phyloP scores from a whole-genome alignment of 345 rosid genomes.

The Pugionium dolabratum region DNA sequence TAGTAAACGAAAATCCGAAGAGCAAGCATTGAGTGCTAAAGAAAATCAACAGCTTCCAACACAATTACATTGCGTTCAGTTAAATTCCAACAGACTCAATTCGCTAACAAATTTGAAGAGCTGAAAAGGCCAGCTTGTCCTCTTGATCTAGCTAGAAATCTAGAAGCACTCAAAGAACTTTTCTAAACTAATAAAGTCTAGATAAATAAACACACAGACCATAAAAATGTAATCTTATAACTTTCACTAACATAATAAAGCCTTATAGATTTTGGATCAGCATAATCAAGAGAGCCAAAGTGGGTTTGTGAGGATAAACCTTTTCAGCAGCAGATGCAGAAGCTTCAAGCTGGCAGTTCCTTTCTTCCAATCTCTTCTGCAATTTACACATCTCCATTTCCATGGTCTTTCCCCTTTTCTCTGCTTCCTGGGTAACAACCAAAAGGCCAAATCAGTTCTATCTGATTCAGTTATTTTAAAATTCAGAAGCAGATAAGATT shows the following conservation, averaged over 20 bases:
- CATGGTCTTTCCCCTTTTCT: slow-evolving; percentile 62
- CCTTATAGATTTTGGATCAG: background rate
- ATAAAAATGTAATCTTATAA: background rate
- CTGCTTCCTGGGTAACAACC: slow-evolving; percentile 64
- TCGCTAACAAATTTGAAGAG: too few species aligned
- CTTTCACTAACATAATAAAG: background rate
- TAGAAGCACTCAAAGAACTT: background rate
- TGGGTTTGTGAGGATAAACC: slow-evolving; percentile 46
- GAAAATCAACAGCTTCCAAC: background rate
- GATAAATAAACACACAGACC: background rate
- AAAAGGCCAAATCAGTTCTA: slow-evolving; percentile 23
- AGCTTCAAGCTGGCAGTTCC: slow-evolving; percentile 60
- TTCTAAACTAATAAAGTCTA: too few species aligned
- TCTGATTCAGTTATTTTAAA: slow-evolving; percentile 2
- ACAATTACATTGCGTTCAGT: too few species aligned
- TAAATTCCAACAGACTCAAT: too few species aligned
- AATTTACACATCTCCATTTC: slow-evolving; percentile 59
- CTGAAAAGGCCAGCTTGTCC: too few species aligned
- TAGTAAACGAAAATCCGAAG: background rate
- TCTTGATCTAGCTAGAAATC: slow-evolving; percentile 3
- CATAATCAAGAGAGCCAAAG: background rate
- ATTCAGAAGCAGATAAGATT: background rate
- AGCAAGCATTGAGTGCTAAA: background rate
- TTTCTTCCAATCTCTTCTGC: slow-evolving; percentile 65
- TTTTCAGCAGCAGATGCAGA: slow-evolving; percentile 70